These are phyloP conservation scores for Suhomyces kilbournensis DNA, from an alignment of 805 yeast species.

Conservation along the genomic window DNA sequence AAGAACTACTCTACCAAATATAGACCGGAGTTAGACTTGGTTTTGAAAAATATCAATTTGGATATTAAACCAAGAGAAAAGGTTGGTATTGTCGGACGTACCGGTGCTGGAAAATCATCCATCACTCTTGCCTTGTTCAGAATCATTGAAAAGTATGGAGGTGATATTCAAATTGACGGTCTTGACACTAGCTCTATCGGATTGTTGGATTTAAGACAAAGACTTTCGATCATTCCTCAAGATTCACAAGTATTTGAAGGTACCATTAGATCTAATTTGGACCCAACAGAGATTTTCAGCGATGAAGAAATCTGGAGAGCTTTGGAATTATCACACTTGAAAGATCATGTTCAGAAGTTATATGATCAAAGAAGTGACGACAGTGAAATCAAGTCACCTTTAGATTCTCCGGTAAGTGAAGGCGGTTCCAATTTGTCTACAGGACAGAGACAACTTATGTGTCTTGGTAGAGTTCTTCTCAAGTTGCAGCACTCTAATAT, in stretches of 20 bases:
- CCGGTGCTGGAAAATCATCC: slow-evolving; percentile 47
- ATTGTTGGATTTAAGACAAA: slow-evolving; percentile 41
- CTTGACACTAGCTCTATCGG: slow-evolving; percentile 36
- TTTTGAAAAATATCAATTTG: slow-evolving; percentile 37
- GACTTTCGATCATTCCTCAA: slow-evolving; percentile 44
- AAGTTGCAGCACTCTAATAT: slow-evolving; percentile 55
- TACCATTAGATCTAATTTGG: slow-evolving; percentile 38
- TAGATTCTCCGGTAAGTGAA: slow-evolving; percentile 39
- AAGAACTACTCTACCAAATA: slow-evolving; percentile 39
- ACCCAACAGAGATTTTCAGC: slow-evolving; percentile 34
- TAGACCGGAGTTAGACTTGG: slow-evolving; percentile 44
- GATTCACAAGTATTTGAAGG: slow-evolving; percentile 48
- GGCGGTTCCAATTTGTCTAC: slow-evolving; percentile 51
- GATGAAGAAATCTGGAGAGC: slow-evolving; percentile 43
- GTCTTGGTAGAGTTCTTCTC: slow-evolving; percentile 74
- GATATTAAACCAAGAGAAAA: slow-evolving; percentile 38
- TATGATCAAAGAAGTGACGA: slow-evolving; percentile 28
- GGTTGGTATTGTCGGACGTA: slow-evolving; percentile 45
- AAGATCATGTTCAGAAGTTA: slow-evolving; percentile 40
- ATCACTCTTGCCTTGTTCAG: slow-evolving; percentile 43
- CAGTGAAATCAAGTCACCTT: slow-evolving; percentile 21
- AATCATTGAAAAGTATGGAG: slow-evolving; percentile 39
- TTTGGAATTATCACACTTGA: slow-evolving; percentile 41
- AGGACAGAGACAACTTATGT: slow-evolving; percentile 59
- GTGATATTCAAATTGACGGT: slow-evolving; percentile 35